These are phyloP conservation scores for Rhizopogon vinicolor DNA, from an alignment of 768 basidiomycete species.

Conservation along the genomic window DNA sequence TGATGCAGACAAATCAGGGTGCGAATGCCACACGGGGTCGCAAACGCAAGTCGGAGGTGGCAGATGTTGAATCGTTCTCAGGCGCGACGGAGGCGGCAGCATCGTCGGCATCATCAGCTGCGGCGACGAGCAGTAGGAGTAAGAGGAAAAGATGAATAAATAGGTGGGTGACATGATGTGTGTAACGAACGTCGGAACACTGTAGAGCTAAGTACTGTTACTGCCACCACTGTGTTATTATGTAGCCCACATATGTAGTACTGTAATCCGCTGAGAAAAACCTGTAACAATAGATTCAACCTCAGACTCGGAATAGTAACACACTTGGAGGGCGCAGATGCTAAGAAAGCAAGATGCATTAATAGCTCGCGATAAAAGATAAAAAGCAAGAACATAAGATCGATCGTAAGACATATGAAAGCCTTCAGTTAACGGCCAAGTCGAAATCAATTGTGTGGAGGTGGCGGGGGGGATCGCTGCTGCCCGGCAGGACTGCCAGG, in stretches of 20 bases:
- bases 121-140: constrained; percentile 13
- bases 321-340: neutral
- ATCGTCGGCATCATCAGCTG: neutral
- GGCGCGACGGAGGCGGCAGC: neutral
- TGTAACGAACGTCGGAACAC: neutral
- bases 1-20: neutral
- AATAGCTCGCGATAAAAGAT: neutral
- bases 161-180: neutral
- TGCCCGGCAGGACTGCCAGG: constrained; percentile 3
- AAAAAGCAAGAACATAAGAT: neutral
- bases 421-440: neutral
- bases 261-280: constrained; percentile 1
- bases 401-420: too few species aligned
- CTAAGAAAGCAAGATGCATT: neutral
- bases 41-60: constrained; percentile 37
- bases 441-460: neutral
- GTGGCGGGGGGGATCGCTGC: constrained; percentile 5
- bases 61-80: constrained; percentile 8
- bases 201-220: neutral
- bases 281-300: neutral
- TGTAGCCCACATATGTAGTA: constrained; percentile 1
- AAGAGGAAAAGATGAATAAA: constrained; percentile 25
- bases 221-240: neutral
- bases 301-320: too few species aligned
- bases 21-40: constrained; percentile 13